Evolutionary conservation across 306 rosid genomes (phyloP).

Genomic region (Ceratonia siliqua): DNA sequence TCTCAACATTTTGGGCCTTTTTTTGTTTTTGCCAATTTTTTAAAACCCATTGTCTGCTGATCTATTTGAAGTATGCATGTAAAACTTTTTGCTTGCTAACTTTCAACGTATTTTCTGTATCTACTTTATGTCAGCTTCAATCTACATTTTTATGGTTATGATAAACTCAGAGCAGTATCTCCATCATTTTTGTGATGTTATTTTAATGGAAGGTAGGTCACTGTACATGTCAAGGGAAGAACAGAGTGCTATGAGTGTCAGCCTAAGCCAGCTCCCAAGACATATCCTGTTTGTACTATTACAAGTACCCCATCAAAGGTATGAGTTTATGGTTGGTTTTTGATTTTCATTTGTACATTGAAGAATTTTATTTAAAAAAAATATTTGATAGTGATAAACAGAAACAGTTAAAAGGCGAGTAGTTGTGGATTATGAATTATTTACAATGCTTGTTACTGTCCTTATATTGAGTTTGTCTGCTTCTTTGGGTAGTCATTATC

Average conservation of each 20-base stretch:
- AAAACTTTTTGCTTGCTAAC: slow-evolving; percentile 2
- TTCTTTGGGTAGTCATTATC: slow-evolving; percentile 4
- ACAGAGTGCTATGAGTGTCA: slow-evolving; percentile 99
- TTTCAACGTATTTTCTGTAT: slow-evolving; percentile 13
- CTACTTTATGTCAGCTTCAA: not conserved
- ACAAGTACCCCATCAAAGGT: slow-evolving; percentile 99
- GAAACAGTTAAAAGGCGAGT: not conserved
- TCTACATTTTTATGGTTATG: not conserved
- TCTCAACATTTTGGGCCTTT: not conserved
- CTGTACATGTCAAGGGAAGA: slow-evolving; percentile 93
- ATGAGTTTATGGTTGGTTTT: slow-evolving; percentile 14
- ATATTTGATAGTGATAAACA: not conserved
- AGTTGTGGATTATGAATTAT: not conserved
- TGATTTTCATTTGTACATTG: not conserved
- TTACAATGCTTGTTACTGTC: not conserved
- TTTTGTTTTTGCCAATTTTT: not conserved
- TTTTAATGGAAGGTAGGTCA: slow-evolving; percentile 65
- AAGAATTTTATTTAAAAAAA: not conserved
- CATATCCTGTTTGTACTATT: slow-evolving; percentile 97
- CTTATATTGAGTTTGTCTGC: not conserved
- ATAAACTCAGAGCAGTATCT: slow-evolving; percentile 6
- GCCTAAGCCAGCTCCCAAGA: slow-evolving; percentile 97
- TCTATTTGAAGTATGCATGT: not conserved
- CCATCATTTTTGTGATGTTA: slow-evolving; percentile 27
- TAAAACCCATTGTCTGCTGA: not conserved